phyloP scores from a whole-genome alignment of 2,329 filamentous ascomycete species.

The Aureobasidium namibiae region DNA sequence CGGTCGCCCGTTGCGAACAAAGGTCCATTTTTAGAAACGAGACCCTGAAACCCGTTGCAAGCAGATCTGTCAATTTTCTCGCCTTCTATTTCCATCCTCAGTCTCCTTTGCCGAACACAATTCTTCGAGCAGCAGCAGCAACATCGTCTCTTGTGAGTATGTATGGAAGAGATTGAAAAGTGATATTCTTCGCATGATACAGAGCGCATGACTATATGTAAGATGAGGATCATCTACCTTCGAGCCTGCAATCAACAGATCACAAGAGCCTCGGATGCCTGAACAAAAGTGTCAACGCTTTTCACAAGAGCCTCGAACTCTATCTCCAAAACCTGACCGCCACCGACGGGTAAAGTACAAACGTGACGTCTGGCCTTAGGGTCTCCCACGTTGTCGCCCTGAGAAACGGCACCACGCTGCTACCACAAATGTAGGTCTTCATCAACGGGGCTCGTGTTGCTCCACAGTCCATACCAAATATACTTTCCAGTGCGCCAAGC shows the following conservation, averaged over 20 bases:
- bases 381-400: background rate
- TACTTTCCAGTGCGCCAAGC: background rate
- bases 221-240: background rate
- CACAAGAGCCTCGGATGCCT: background rate
- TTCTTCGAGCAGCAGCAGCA: background rate
- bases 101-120: background rate
- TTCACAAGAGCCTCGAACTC: background rate
- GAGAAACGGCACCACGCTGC: background rate
- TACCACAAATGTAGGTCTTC: background rate
- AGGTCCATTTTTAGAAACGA: background rate
- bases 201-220: no score
- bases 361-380: background rate
- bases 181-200: no score
- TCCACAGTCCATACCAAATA: background rate
- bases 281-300: background rate
- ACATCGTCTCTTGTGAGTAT: no score
- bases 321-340: background rate
- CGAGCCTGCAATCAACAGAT: background rate
- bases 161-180: no score
- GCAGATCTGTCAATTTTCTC: background rate
- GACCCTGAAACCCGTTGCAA: background rate
- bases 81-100: background rate
- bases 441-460: constrained; percentile 4
- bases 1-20: background rate
- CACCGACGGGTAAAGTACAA: background rate